Percentiles rank a stretch among this genome's conserved stretches.
These are phyloP conservation scores for Neurospora sp. DNA, from an alignment of 495 filamentous ascomycete genomes.

Conservation along the genomic window DNA sequence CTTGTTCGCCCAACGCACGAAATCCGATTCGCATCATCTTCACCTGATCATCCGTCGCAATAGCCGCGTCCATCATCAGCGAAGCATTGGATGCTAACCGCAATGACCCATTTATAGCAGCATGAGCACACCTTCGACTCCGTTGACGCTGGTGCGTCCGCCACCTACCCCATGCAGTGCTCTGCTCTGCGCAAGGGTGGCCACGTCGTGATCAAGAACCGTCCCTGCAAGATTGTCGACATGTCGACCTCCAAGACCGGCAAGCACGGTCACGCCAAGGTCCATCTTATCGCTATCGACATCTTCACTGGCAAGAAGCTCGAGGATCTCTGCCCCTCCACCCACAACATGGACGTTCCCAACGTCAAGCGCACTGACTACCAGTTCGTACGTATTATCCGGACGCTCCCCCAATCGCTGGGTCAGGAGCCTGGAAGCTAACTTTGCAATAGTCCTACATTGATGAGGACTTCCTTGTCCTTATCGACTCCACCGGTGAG, in stretches of 20 bases:
- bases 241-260: slow-evolving; percentile 99
- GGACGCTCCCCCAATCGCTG: background rate
- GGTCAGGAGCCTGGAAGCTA: slow-evolving; percentile 1
- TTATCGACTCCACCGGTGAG: slow-evolving; percentile 71
- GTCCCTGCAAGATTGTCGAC: slow-evolving; percentile 99
- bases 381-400: slow-evolving; percentile 63
- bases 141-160: slow-evolving; percentile 83
- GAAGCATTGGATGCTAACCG: slow-evolving; percentile 1
- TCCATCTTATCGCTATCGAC: slow-evolving; percentile 91
- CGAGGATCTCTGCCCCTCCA: slow-evolving; percentile 97
- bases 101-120: slow-evolving; percentile 28
- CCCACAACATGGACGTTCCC: slow-evolving; percentile 99
- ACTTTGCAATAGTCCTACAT: slow-evolving; percentile 42
- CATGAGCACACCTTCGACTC: slow-evolving; percentile 87
- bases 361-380: slow-evolving; percentile 83
- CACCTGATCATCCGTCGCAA: background rate
- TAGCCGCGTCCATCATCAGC: background rate
- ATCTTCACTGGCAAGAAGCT: slow-evolving; percentile 99
- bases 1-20: background rate
- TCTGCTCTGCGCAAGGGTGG: slow-evolving; percentile 99
- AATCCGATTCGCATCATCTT: background rate
- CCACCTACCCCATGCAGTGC: slow-evolving; percentile 96
- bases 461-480: slow-evolving; percentile 82
- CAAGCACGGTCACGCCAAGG: slow-evolving; percentile 99
- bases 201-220: slow-evolving; percentile 91